Conservation (phyloP, 306 rosid species). For the Chamaecrista fasciculata region DNA sequence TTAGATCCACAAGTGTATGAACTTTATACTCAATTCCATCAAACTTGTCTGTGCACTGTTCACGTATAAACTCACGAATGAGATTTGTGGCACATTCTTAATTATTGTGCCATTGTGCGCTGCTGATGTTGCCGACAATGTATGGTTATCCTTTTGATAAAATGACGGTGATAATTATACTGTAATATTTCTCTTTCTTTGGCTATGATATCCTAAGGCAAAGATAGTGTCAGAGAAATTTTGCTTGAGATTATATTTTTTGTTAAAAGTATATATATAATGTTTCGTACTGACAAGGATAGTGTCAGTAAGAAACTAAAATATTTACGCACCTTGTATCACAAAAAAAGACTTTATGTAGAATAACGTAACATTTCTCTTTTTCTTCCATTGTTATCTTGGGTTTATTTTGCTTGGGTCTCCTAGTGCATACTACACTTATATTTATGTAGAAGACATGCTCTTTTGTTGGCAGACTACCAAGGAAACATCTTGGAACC, state of each 20-base stretch:
- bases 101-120: not conserved
- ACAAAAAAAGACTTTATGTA: not conserved
- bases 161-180: not conserved
- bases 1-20: not conserved
- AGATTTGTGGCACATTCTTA: not conserved
- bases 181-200: not conserved
- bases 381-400: not conserved
- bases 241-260: not conserved
- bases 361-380: not conserved
- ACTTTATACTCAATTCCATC: not conserved
- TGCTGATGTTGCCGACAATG: not conserved
- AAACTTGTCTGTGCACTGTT: not conserved
- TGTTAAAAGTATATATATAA: conserved; percentile 8
- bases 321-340: not conserved
- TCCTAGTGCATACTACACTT: conserved; percentile 19
- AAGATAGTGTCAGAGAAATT: not conserved
- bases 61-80: not conserved
- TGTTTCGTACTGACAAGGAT: not conserved
- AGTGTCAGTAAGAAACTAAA: too few species aligned
- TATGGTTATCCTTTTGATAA: not conserved
- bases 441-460: conserved; percentile 24
- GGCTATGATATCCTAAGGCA: conserved; percentile 5
- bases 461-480: conserved; percentile 58
- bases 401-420: not conserved
- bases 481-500: conserved; percentile 77